Conservation (phyloP, 75 land plant genomes). For the Pinus tabuliformis region DNA sequence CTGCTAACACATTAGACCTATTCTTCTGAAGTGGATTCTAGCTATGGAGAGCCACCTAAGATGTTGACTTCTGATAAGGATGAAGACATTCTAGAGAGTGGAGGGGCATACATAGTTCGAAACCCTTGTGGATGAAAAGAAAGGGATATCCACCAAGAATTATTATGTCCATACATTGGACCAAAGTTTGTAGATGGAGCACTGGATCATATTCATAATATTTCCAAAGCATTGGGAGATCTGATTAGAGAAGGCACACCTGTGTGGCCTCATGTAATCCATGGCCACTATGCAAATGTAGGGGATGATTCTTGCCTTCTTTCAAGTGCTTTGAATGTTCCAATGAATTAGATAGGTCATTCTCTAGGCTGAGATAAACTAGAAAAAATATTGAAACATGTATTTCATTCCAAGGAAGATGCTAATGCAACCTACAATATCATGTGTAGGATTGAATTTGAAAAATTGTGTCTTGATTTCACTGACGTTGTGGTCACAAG, state of each 20-base stretch:
- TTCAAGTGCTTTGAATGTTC: conserved; percentile 87
- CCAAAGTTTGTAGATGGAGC: conserved; percentile 96
- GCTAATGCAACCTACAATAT: conserved; percentile 79
- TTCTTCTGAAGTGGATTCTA: conserved; percentile 53
- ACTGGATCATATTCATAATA: conserved; percentile 69
- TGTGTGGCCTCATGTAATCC: conserved; percentile 85
- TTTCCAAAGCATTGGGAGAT: conserved; percentile 86
- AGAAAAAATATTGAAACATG: conserved; percentile 87
- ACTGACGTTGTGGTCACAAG: conserved; percentile 86
- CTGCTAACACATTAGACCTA: conserved; percentile 45
- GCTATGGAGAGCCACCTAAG: conserved; percentile 58
- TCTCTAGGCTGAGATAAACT: conserved; percentile 89
- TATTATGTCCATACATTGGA: conserved; percentile 70
- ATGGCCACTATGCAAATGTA: conserved; percentile 95
- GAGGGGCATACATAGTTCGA: conserved; percentile 83
- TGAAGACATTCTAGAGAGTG: conserved; percentile 78
- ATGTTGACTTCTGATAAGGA: conserved; percentile 37
- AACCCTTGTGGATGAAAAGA: conserved; percentile 86
- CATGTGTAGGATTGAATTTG: conserved; percentile 80
- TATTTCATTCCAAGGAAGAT: conserved; percentile 70
- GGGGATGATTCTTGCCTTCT: conserved; percentile 79
- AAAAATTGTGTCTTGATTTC: conserved; percentile 72
- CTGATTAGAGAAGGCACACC: conserved; percentile 59
- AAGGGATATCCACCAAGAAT: conserved; percentile 70
- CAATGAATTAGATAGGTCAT: conserved; percentile 89